Evolutionary conservation across 1,284 basidiomycete species (phyloP).

Genomic region (Peniophora sp.): DNA sequence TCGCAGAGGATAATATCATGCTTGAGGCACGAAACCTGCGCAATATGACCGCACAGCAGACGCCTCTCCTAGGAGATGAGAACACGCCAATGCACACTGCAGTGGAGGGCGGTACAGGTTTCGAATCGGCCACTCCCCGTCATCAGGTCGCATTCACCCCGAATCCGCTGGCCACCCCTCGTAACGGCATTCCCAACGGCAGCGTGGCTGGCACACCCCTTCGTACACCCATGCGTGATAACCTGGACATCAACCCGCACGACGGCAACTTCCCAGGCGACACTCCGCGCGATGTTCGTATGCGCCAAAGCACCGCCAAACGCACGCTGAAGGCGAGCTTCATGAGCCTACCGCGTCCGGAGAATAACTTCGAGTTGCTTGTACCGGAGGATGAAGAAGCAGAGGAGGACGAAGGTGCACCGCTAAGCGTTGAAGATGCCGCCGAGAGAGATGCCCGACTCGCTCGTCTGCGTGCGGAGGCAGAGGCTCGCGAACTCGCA

Average conservation of each 20-base stretch:
- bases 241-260: slow-evolving; percentile 78
- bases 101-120: slow-evolving; percentile 74
- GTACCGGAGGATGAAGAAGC: slow-evolving; percentile 82
- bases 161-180: slow-evolving; percentile 88
- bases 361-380: slow-evolving; percentile 96
- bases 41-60: slow-evolving; percentile 88
- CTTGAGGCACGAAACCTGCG: slow-evolving; percentile 92
- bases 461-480: slow-evolving; percentile 64
- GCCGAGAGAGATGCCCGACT: slow-evolving; percentile 85
- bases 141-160: slow-evolving; percentile 86
- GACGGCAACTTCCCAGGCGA: slow-evolving; percentile 49
- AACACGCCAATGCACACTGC: slow-evolving; percentile 86
- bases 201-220: slow-evolving; percentile 65
- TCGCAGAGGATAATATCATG: slow-evolving; percentile 84
- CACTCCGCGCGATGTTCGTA: slow-evolving; percentile 71
- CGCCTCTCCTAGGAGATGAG: slow-evolving; percentile 92
- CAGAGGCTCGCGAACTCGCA: slow-evolving; percentile 72
- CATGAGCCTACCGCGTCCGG: slow-evolving; percentile 80
- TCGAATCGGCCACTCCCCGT: slow-evolving; percentile 87
- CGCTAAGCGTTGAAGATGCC: slow-evolving; percentile 74
- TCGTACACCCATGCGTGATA: slow-evolving; percentile 89
- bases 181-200: slow-evolving; percentile 51
- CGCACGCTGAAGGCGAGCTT: slow-evolving; percentile 79
- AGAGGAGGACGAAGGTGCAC: slow-evolving; percentile 37
- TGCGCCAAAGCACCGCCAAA: slow-evolving; percentile 57